Base-by-base conservation (phyloP, 2,329 filamentous ascomycete genomes). In the Allantophomopsis cytisporea region DNA sequence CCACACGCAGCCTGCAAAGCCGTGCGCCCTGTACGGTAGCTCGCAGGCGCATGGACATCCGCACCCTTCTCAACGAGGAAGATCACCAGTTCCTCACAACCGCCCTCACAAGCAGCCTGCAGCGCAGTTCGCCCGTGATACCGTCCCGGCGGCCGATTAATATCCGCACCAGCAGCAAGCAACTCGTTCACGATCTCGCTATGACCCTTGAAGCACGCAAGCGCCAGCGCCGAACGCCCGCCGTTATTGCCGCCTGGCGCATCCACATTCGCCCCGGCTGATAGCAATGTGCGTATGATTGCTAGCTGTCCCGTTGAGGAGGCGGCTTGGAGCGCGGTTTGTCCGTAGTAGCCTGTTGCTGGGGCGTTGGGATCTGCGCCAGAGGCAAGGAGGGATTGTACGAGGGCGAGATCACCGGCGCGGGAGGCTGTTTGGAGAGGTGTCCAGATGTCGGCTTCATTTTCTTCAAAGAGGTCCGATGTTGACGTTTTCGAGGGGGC, bases 291-390 rank as follows among this genome's bases (percentile, higher is more conserved):
- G 4, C 39, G 11, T 3, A 39, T 36, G 13, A 47, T 18, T 7
- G 18, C 7, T 23, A 43, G 20, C 31, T 47, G 39, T 7, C 41
- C 41, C 14, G 20, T 12, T 13, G 36, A 35, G n/a, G 33, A 32
- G n/a, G 45, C 45, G 7, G 39, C 41, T 37, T 47, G 43, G 13
- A 47, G 34, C 12, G 45, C 43, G 1, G 45, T 43, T 23, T 41
- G 39, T 11, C 41, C 41, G 16, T 45, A 43, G 31, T 20, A 40
- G 11, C 39, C 43, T 15, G 16, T 39, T 5, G 41, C 36, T 4
- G 38, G 38, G 28, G 20, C 33, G 16, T 45, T 47, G 12, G 40
- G 33, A 33, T 42, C 36, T 13, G 37, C 36, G 18, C 37, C 35
- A 7, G 35, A n/a, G 12, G 11, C 30, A 11, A 45, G 41, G 14